Base-by-base conservation (phyloP, 2,329 filamentous ascomycete species). In the Talaromyces atroroseus region DNA sequence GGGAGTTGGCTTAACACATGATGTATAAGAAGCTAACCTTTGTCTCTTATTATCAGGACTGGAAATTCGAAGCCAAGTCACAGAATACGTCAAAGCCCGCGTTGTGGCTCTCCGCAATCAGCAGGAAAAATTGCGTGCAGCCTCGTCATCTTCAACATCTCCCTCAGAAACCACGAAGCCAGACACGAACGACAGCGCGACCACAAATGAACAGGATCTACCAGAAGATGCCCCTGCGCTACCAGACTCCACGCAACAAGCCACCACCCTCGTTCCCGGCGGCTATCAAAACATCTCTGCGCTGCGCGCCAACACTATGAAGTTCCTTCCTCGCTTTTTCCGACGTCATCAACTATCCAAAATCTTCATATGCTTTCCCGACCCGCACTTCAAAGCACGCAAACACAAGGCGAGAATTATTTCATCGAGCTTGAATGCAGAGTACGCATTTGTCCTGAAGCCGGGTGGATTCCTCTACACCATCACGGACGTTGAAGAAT, bases 241-340 rank as follows among this genome's bases (percentile, higher is more conserved):
- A 4, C 44, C 62, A 14, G 58, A 59, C 52, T 16, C 54, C 6
- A 46, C 59, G 8, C 40, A 55, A 52, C 20, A 45, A 49, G 48
- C 53, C 42, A 46, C 58, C 12, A 49, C 61, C 5, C 63, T 64
- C 42, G 59, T 72, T 16, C 64, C 70, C 0, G 70, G 71, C 18
- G 72, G 77, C 48, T 97, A 90, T 71, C 87, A 95, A 68, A 99
- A 99, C 71, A 87, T 92, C 54, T 86, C 88, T 34, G 95, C 90
- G 68, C 78, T 99, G 49, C 87, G 94, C 60, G 89, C 90, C 62
- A 99, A 99, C 76, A 90, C 90, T 5, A 99, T 99, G 94, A 99
- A 99, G 72, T 99, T 97, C 73, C 79, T 99, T n/a, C 92, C 95
- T 60, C 97, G 99, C 70, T 96, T 96, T 79, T 97, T 99, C 79